Evolutionary conservation across 345 rosid species (phyloP), one percentile per base, ranked within the genome.

Genomic region (Camelina hispida): DNA sequence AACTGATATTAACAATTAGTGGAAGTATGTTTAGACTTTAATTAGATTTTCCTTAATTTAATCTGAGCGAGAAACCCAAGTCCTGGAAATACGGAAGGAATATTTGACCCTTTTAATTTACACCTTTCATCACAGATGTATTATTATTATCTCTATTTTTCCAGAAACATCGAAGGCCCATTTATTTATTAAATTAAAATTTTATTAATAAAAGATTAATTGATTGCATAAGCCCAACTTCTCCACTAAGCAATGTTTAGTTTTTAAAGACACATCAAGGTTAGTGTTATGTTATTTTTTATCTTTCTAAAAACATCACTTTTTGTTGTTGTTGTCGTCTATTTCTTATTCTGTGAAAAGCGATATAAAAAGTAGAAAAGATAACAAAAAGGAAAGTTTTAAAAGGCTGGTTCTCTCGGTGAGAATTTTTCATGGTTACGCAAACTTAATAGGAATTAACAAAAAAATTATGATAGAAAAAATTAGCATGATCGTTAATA

Each of bases 51-150:
- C n/a, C n/a, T n/a, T 37, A 71, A 64, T 1, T 38, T 37, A 77
- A 71, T 7, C 35, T 14, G 35, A 37, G 76, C 71, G 76, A 65
- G 72, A 48, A 71, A 77, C 76, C 80, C 80, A 28, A 77, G 76
- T 64, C 80, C 76, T 37, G 71, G 28, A 71, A 71, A 71, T 64
- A 77, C 71, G 80, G 76, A 71, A 77, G 80, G 80, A 71, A 77
- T 65, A 77, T 64, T 64, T 77, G 72, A 77, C 80, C 40, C 61
- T 77, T 77, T 57, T 64, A 56, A 64, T 71, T 63, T 71, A 56
- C 61, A 64, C 76, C 71, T 69, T 62, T 46, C 17, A 37, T 76
- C 57, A 60, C 69, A 61, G 43, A 42, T 62, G 38, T 20, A 25
- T 25, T 28, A 28, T 28, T 28, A 28, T 28, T 32, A 32, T 62